Conservation (phyloP, 73 alveolate species). For the Paramecium tetraurelia region DNA sequence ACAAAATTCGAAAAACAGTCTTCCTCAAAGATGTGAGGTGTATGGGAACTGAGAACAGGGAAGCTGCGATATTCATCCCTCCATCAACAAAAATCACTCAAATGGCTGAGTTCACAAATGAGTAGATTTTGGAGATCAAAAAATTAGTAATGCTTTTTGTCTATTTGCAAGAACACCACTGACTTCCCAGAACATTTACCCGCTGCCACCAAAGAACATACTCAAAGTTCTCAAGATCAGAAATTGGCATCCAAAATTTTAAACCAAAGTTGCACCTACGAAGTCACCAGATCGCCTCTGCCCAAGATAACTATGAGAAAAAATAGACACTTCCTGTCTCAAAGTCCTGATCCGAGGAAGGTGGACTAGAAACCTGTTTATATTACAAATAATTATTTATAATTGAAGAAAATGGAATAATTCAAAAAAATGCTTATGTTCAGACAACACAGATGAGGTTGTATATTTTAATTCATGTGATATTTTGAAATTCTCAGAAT, state of each 20-base stretch:
- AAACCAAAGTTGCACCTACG: background rate
- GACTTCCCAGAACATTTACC: background rate
- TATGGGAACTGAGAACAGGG: slow-evolving; percentile 33
- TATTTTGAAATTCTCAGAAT: background rate
- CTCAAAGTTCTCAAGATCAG: background rate
- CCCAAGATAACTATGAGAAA: background rate
- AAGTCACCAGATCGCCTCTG: background rate
- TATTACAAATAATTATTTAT: slow-evolving; percentile 9
- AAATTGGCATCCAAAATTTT: background rate
- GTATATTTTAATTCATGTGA: background rate
- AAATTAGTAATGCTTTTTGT: background rate
- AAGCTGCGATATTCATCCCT: background rate
- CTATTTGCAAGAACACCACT: background rate
- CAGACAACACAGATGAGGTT: background rate
- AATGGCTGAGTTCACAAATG: slow-evolving; percentile 4
- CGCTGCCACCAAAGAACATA: background rate
- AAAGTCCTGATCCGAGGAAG: background rate
- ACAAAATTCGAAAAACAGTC: slow-evolving; percentile 7
- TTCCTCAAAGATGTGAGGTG: background rate
- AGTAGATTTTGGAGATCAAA: slow-evolving; percentile 8
- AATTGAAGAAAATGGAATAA: background rate
- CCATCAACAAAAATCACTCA: background rate
- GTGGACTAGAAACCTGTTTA: background rate
- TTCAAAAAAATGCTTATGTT: background rate
- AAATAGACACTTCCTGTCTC: background rate